Conservation (phyloP, 2,329 filamentous ascomycete genomes). For the Pseudonectria foliicola region DNA sequence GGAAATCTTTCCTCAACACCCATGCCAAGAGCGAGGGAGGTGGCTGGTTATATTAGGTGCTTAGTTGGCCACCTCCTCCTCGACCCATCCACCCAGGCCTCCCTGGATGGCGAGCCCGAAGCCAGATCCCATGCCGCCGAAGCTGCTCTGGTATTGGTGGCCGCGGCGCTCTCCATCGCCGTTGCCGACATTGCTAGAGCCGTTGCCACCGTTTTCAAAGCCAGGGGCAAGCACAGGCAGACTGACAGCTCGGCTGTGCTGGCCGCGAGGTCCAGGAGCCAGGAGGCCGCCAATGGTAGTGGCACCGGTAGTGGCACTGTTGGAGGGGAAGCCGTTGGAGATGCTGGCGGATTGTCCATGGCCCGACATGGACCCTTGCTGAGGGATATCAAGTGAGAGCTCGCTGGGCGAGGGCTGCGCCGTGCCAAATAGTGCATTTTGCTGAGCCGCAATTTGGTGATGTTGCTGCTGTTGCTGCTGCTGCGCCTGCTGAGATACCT, state of each 20-base stretch:
- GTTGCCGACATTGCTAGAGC: slow-evolving; percentile 40
- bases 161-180: slow-evolving; percentile 51
- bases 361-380: slow-evolving; percentile 52
- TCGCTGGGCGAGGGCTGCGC: slow-evolving; percentile 54
- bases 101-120: slow-evolving; percentile 58
- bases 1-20: slow-evolving; percentile 25
- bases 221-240: slow-evolving; percentile 65
- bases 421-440: slow-evolving; percentile 73
- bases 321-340: slow-evolving; percentile 54
- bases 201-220: slow-evolving; percentile 53
- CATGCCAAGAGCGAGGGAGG: slow-evolving; percentile 12
- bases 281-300: slow-evolving; percentile 72
- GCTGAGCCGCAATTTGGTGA: slow-evolving; percentile 64
- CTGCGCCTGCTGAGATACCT: slow-evolving; percentile 66
- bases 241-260: slow-evolving; percentile 78
- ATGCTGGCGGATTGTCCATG: slow-evolving; percentile 62
- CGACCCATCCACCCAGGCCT: slow-evolving; percentile 59
- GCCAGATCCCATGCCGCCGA: slow-evolving; percentile 50
- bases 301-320: slow-evolving; percentile 45
- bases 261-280: slow-evolving; percentile 56
- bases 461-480: slow-evolving; percentile 70
- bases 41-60: slow-evolving; percentile 16
- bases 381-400: slow-evolving; percentile 50
- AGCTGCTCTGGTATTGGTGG: slow-evolving; percentile 60
- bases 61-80: slow-evolving; percentile 58